Percentiles rank a stretch among this genome's conserved stretches.
These are phyloP conservation scores for Brassica carinata DNA, from an alignment of 345 rosid genomes.

Conservation along the genomic window DNA sequence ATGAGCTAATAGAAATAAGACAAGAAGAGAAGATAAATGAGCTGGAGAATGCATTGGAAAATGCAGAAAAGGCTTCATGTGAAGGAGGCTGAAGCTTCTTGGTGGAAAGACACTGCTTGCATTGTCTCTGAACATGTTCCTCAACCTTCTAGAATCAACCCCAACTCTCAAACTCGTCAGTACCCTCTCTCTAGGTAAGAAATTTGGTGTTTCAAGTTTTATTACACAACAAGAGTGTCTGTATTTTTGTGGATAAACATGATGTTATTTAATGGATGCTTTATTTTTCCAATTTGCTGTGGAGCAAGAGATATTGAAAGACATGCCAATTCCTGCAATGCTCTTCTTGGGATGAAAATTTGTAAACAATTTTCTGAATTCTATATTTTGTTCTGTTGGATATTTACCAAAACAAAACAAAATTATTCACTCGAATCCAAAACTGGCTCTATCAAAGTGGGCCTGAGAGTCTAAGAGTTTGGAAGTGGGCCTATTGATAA, in stretches of 20 bases:
- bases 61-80: constrained; percentile 48
- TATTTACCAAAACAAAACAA: background rate
- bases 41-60: constrained; percentile 58
- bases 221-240: background rate
- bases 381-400: background rate
- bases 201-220: background rate
- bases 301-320: background rate
- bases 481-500: constrained; percentile 17
- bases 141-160: constrained; percentile 36
- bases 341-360: background rate
- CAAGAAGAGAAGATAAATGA: constrained; percentile 69
- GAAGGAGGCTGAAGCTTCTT: constrained; percentile 64
- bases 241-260: constrained; percentile 21
- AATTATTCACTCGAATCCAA: background rate
- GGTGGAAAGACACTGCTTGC: constrained; percentile 81
- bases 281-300: background rate
- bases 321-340: background rate
- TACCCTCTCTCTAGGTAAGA: constrained; percentile 39
- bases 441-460: constrained; percentile 8
- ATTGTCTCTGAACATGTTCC: constrained; percentile 50
- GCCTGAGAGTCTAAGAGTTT: background rate
- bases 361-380: background rate
- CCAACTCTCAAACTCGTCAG: constrained; percentile 12
- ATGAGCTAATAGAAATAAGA: constrained; percentile 62
- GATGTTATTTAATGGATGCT: background rate